phyloP scores from a whole-genome alignment of 2,329 filamentous ascomycete species.

The Penicillium digitatum region DNA sequence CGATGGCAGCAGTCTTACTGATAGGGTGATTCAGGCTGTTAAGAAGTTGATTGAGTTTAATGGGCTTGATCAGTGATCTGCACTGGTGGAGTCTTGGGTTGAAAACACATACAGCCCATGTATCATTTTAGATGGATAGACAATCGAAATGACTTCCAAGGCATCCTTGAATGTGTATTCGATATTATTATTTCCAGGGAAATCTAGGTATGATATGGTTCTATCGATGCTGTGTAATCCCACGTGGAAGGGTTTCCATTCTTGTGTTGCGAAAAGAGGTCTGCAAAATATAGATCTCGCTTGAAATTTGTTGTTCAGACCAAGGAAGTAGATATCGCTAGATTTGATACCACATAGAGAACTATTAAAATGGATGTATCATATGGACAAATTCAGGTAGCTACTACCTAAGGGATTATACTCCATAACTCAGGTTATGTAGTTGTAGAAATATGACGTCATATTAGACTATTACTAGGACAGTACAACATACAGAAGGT shows the following conservation, averaged over 20 bases:
- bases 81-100: neutral
- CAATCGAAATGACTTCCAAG: neutral
- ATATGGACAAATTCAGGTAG: neutral
- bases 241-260: neutral
- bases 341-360: neutral
- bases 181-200: too few species aligned
- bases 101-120: neutral
- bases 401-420: too few species aligned
- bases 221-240: too few species aligned
- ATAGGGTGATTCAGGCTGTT: conserved; percentile 67
- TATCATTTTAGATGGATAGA: neutral
- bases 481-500: neutral
- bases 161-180: neutral
- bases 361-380: neutral
- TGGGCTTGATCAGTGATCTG: conserved; percentile 62
- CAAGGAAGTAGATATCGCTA: neutral
- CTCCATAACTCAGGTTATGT: too few species aligned
- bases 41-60: conserved; percentile 81
- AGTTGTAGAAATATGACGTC: neutral
- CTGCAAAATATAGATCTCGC: neutral
- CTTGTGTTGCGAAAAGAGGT: neutral
- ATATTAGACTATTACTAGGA: neutral
- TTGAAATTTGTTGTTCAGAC: neutral
- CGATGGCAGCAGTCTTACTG: conserved; percentile 27
- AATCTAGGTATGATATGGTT: too few species aligned